Base-by-base conservation (phyloP, 176 grass and related monocot genomes). In the Eleusine indica region DNA sequence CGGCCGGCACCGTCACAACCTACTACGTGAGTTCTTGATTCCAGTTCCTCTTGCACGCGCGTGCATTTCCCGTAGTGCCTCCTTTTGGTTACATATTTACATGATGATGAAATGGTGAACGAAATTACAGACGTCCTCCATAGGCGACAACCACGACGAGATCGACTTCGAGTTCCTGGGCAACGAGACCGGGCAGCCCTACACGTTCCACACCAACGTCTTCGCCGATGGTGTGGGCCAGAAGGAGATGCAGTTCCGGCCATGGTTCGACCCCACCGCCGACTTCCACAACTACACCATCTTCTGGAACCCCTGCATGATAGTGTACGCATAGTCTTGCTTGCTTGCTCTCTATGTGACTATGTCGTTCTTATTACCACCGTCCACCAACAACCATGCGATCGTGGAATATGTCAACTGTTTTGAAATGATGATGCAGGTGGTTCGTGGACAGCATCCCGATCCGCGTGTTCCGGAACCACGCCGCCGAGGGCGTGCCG, bases 201-300 rank as follows among this genome's bases (percentile, higher is more conserved):
- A 97, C 92, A 94, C 93, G n/a, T 76, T 97, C 75, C 95, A 93
- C 89, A 97, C 95, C 41, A 97, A 97, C 86, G 42, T 97, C 43
- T 97, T 84, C 77, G 28, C 85, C 30, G 19, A 86, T n/a, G 95
- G 92, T 47, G 67, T 65, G 16, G 92, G 90, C 21, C 66, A 82
- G 7, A 91, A 86, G 80, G 92, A 97, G 84, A 80, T 91, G 79
- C 95, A 97, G 75, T 93, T 97, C 84, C 61, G 52, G 66, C 92
- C 92, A 3, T 97, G 92, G 94, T 97, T 97, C 75, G 86, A 97
- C 58, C 92, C 92, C 38, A 92, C 92, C 47, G 11, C 43, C 3
- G 94, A 78, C 73, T 97, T 53, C 86, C 94, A 97, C 88, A 97
- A 87, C 82, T 97, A 97, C 85, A 92, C 94, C 73, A 94, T 98